phyloP scores from a whole-genome alignment of 1,139 yeast species.

The Yamadazyma pseudoaaseri region DNA sequence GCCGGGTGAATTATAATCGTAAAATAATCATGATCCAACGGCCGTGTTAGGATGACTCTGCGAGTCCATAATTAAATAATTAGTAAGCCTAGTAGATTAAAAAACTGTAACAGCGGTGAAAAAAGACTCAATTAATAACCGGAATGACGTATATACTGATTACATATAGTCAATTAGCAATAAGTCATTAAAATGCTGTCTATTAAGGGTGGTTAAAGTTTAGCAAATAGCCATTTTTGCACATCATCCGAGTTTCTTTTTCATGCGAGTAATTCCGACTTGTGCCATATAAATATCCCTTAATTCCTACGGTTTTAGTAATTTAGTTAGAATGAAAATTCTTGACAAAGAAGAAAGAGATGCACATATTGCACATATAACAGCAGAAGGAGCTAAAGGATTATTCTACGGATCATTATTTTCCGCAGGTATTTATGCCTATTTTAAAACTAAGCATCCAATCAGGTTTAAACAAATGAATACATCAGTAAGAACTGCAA shows the following conservation, averaged over 20 bases:
- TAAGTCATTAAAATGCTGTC: too few relatives aligned
- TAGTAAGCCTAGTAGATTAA: too few relatives aligned
- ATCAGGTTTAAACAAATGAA: constrained; percentile 34
- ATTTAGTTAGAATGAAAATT: constrained; percentile 44
- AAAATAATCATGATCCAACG: too few relatives aligned
- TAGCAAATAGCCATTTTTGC: neutral
- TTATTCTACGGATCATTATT: constrained; percentile 35
- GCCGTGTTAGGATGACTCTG: too few relatives aligned
- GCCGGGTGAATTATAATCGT: too few relatives aligned
- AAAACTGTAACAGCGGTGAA: too few relatives aligned
- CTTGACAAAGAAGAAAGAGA: constrained; percentile 39
- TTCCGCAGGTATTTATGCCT: constrained; percentile 34
- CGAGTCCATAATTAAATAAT: too few relatives aligned
- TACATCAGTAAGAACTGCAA: constrained; percentile 39
- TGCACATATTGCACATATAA: constrained; percentile 39
- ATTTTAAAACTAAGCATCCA: constrained; percentile 35
- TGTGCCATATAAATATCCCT: neutral
- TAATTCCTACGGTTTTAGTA: neutral
- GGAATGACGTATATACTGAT: too few relatives aligned
- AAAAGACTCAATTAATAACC: too few relatives aligned
- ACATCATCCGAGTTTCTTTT: neutral
- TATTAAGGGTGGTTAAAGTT: too few relatives aligned
- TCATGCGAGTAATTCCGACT: neutral
- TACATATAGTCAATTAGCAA: too few relatives aligned
- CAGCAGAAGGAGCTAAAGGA: constrained; percentile 42